Evolutionary conservation across 805 yeast species (phyloP).

Genomic region (Nakazawaea siamensis): DNA sequence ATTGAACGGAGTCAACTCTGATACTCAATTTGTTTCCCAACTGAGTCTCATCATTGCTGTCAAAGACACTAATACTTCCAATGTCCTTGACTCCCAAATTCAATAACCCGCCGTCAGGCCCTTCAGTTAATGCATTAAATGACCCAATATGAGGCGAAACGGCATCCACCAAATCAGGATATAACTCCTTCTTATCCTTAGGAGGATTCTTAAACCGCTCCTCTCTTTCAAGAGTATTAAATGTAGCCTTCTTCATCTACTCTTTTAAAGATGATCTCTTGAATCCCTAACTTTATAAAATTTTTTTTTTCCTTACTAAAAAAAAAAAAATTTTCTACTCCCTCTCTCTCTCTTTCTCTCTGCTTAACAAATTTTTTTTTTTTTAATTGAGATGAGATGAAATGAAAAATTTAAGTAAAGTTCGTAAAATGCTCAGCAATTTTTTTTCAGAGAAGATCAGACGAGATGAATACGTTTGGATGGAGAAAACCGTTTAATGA

Average conservation of each 20-base stretch:
- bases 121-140: conserved; percentile 89
- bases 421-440: too few species aligned
- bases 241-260: conserved; percentile 40
- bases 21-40: conserved; percentile 80
- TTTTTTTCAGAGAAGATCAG: too few species aligned
- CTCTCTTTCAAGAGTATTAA: conserved; percentile 84
- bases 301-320: background rate
- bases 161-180: conserved; percentile 78
- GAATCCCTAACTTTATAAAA: background rate
- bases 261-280: background rate
- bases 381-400: conserved; percentile 3
- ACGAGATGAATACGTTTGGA: too few species aligned
- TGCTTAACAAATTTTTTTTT: background rate
- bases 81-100: conserved; percentile 84
- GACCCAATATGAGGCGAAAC: conserved; percentile 94
- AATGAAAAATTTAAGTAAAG: conserved; percentile 1
- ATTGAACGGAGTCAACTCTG: conserved; percentile 83
- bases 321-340: background rate
- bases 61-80: conserved; percentile 80
- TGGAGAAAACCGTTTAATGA: too few species aligned
- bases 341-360: background rate
- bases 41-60: conserved; percentile 58
- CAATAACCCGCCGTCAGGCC: conserved; percentile 76
- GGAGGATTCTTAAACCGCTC: conserved; percentile 83
- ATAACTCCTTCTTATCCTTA: conserved; percentile 64